Evolutionary conservation across 352 stramenopile species (phyloP), one percentile per base, ranked within the genome.

Genomic region (Blastocystis sp.): DNA sequence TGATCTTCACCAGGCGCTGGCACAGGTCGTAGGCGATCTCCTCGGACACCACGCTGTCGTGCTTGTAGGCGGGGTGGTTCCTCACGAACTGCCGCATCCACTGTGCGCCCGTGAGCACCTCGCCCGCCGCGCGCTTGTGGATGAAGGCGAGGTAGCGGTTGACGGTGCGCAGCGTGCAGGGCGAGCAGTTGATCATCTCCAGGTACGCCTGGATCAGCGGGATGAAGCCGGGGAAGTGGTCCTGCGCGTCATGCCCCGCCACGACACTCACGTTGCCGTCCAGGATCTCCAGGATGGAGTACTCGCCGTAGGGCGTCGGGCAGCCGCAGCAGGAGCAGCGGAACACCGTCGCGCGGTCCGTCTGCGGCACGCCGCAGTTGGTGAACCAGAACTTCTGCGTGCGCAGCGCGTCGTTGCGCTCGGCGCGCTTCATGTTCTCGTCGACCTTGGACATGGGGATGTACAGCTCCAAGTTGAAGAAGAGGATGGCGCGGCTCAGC

Each of bases 391-490:
- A 99, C 89, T 98, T 97, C 86, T 98, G 93, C 76, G 96, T 94
- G 38, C 95, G 90, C 19, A 95, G 92, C 28, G 96, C 95, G 91
- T 98, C 97, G 56, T 96, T 91, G 60, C 92, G 93, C 90, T 99
- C 96, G 17, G 97, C 97, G 48, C 95, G 92, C 90, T 97, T 94
- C 96, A 99, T 98, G 91, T 99, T 99, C 80, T 98, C 96, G 92
- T 99, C 93, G 19, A 97, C 93, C 86, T 96, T 96, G 74, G 95
- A 98, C 38, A 99, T 91, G 60, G 97, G 97, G 78, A 98, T 97
- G 92, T 99, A 99, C 23, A 99, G 89, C 90, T 98, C 98, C 43
- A 99, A 90, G 90, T 99, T 96, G 89, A 99, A 99, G 53, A 96
- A 97, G 56, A 99, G 93, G 84, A 99, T 98, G 28, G 98, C 96